Evolutionary conservation across 371 early-diverging fungal genomes (phyloP), one percentile per base, ranked within the genome.

Genomic region (Catenaria anguillulae): DNA sequence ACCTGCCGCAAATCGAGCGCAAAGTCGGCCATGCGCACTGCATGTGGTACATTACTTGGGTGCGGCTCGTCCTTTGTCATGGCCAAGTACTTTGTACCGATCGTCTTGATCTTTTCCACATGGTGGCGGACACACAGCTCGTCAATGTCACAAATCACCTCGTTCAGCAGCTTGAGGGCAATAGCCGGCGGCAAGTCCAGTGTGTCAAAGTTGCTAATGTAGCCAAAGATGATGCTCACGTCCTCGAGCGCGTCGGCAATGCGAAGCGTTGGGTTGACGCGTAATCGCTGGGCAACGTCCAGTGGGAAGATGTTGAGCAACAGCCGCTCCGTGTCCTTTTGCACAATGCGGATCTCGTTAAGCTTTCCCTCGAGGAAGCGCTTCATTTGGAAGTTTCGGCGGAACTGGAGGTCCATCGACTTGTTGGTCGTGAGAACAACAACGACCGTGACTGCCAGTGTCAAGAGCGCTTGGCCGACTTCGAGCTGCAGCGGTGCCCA

Each of bases 61-160:
- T 62, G 64, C 42, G 58, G 24, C 21, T 33, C 26, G 29, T 62
- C 48, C 48, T 70, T 67, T 12, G 67, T 56, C 56, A 67, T 62
- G 19, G 66, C 68, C 66, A 71, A 54, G 63, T 71, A 71, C 64
- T 71, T 71, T 10, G 68, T 69, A 59, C 71, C 71, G 15, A 71
- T 71, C 6, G 72, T 71, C 46, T 71, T 71, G 55, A 71, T 71
- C 58, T 71, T 71, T 36, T 72, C 73, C 35, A 71, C 65, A 24
- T 65, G 67, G 12, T 59, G 60, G 21, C 48, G 40, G 24, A 33
- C 33, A 31, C 64, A 63, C 59, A 65, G 54, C 55, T 65, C 62
- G 60, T 71, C 72, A 23, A 71, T 54, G 37, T 66, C 66, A 59
- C 69, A 71, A n/a, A 71, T 67, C 33, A 71, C 61, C 56, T 71